phyloP scores from a whole-genome alignment of 371 early-diverging fungal genomes.

The Apophysomyces ossiformis region DNA sequence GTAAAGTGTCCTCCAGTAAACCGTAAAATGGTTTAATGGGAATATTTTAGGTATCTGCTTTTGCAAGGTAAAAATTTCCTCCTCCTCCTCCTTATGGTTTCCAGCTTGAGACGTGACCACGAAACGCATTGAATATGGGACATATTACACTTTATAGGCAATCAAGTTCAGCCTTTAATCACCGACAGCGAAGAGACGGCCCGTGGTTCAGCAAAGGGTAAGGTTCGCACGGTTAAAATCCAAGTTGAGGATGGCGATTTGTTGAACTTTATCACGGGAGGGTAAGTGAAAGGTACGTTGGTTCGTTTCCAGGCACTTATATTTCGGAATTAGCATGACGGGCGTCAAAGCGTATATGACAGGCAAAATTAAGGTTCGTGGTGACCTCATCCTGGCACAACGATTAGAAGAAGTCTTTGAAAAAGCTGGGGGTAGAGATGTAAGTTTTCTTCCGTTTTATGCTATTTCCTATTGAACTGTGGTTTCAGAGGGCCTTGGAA shows the following conservation, averaged over 20 bases:
- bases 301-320: background rate
- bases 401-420: conserved; percentile 50
- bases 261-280: conserved; percentile 50
- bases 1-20: conserved; percentile 17
- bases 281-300: conserved; percentile 25
- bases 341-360: conserved; percentile 54
- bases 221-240: conserved; percentile 41
- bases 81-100: background rate
- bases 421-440: conserved; percentile 47
- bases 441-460: conserved; percentile 16
- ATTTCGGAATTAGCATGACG: conserved; percentile 34
- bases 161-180: conserved; percentile 37
- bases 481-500: conserved; percentile 34
- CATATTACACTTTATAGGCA: conserved; percentile 17
- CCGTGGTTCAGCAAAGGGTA: conserved; percentile 23
- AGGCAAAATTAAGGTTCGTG: conserved; percentile 48
- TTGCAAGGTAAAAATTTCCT: conserved; percentile 34
- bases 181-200: conserved; percentile 32
- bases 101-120: background rate
- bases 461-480: background rate
- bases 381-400: conserved; percentile 52
- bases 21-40: too few relatives aligned
- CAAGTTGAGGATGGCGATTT: conserved; percentile 47
- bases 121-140: too few relatives aligned
- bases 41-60: conserved; percentile 36